Evolutionary conservation across 345 rosid genomes (phyloP).

Genomic region (Acer yangbiense): DNA sequence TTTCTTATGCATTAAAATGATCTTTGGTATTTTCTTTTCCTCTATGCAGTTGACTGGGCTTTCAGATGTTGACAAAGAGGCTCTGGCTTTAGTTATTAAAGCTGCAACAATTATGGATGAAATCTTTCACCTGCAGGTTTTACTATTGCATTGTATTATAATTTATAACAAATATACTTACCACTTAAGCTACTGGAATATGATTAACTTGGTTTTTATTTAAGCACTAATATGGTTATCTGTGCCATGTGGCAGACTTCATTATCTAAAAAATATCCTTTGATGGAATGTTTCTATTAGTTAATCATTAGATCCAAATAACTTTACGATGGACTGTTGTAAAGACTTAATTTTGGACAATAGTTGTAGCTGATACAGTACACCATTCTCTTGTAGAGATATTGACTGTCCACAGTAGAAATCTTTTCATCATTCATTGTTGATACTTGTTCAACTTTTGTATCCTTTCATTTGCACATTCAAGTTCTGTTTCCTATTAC

Average conservation of each 20-base stretch:
- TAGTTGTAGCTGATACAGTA: not conserved
- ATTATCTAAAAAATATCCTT: not conserved
- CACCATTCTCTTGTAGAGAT: not conserved
- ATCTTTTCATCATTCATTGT: not conserved
- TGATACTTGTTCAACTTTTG: not conserved
- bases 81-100: conserved; percentile 63
- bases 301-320: not conserved
- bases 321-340: not conserved
- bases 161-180: not conserved
- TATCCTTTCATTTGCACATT: not conserved
- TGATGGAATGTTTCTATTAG: no score
- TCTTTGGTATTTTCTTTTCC: not conserved
- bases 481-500: not conserved
- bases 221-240: not conserved
- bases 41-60: conserved; percentile 72
- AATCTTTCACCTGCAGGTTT: conserved; percentile 79
- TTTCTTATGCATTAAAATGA: not conserved
- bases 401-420: not conserved
- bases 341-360: not conserved
- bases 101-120: conserved; percentile 85
- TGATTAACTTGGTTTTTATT: not conserved
- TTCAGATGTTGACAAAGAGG: conserved; percentile 63
- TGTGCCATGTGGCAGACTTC: not conserved
- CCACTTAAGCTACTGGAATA: conserved; percentile 2
- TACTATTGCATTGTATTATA: conserved; percentile 10